These are phyloP conservation scores for Alternaria sp. DNA, from an alignment of 2,329 filamentous ascomycete genomes.

Conservation along the genomic window DNA sequence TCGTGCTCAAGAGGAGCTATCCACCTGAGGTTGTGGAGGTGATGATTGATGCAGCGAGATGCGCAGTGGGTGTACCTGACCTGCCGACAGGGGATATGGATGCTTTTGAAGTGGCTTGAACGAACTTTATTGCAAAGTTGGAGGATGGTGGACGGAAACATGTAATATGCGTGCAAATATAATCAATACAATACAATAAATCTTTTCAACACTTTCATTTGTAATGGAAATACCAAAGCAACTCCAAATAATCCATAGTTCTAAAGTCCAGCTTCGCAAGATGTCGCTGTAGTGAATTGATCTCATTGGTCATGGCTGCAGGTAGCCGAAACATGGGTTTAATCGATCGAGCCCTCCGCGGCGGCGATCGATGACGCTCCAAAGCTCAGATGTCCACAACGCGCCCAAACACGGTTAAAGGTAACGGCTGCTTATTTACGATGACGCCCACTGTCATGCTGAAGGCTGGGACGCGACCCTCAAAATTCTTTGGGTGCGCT, in stretches of 20 bases:
- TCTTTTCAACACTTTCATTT: not conserved
- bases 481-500: not conserved
- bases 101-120: constrained; percentile 30
- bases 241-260: not conserved
- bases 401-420: constrained; percentile 7
- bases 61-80: constrained; percentile 30
- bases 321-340: not conserved
- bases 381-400: constrained; percentile 4
- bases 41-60: constrained; percentile 37
- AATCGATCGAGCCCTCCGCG: constrained; percentile 1
- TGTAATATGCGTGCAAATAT: not conserved
- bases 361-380: constrained; percentile 16
- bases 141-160: not conserved
- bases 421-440: not conserved
- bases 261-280: not conserved
- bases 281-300: not conserved
- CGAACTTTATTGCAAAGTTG: not conserved
- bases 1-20: constrained; percentile 31
- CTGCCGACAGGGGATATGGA: constrained; percentile 41
- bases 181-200: not conserved
- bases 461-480: not conserved
- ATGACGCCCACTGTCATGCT: constrained; percentile 9
- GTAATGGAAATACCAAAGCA: not conserved
- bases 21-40: constrained; percentile 32
- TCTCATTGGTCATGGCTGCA: not conserved